phyloP scores from a whole-genome alignment of 2,329 filamentous ascomycete species.

The Claviceps sorghi region DNA sequence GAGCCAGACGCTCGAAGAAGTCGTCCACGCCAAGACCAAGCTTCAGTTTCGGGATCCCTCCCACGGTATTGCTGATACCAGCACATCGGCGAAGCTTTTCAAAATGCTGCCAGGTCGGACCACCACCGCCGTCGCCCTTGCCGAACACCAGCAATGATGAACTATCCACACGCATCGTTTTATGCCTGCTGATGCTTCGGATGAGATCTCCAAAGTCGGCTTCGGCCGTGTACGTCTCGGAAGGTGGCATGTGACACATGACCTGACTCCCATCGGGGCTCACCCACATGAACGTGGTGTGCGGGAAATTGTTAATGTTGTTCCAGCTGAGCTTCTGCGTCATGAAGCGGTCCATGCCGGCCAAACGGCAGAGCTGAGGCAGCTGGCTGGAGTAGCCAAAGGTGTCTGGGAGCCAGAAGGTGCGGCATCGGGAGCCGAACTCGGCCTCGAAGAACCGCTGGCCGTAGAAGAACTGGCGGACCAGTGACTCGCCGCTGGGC shows the following conservation, averaged over 20 bases:
- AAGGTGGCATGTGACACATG: conserved; percentile 91
- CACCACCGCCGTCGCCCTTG: conserved; percentile 91
- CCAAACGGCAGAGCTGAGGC: conserved; percentile 79
- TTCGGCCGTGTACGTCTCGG: conserved; percentile 88
- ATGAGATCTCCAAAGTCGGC: conserved; percentile 91
- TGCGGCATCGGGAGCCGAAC: conserved; percentile 76
- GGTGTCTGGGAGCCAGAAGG: conserved; percentile 96
- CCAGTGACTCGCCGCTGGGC: conserved; percentile 86
- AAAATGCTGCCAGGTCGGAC: conserved; percentile 82
- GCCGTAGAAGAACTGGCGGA: conserved; percentile 88
- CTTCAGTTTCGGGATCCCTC: conserved; percentile 66
- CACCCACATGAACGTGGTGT: conserved; percentile 99
- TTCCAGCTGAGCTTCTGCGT: conserved; percentile 99
- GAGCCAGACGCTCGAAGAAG: conserved; percentile 76
- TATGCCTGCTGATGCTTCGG: conserved; percentile 80
- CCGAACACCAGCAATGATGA: conserved; percentile 88
- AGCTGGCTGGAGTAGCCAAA: conserved; percentile 95
- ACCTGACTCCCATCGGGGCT: conserved; percentile 90
- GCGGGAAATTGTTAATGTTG: conserved; percentile 98
- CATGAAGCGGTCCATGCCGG: conserved; percentile 94
- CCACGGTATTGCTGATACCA: conserved; percentile 76
- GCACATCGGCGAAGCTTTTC: conserved; percentile 90
- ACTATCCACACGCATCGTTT: conserved; percentile 85
- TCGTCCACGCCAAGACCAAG: conserved; percentile 85
- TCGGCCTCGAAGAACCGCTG: conserved; percentile 89